These are phyloP conservation scores for Arxiozyma slooffiae DNA, from an alignment of 1,139 yeast species.

Conservation along the genomic window DNA sequence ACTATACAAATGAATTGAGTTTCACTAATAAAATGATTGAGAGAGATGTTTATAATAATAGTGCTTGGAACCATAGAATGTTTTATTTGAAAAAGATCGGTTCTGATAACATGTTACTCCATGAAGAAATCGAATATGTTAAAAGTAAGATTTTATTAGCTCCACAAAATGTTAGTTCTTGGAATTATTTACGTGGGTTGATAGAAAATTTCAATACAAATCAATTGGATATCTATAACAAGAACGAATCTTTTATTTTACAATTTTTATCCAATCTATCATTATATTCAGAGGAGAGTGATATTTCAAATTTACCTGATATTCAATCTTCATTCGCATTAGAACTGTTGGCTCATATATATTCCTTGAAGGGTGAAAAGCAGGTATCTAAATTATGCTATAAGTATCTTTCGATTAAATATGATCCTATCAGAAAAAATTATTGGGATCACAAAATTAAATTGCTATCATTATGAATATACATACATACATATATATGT, in stretches of 20 bases:
- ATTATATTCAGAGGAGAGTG: not conserved
- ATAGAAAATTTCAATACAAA: slow-evolving; percentile 31
- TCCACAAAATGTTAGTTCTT: slow-evolving; percentile 79
- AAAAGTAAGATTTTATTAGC: slow-evolving; percentile 41
- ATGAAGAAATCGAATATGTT: slow-evolving; percentile 40
- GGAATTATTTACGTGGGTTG: slow-evolving; percentile 73
- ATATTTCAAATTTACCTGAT: slow-evolving; percentile 22
- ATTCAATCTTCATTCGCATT: slow-evolving; percentile 52
- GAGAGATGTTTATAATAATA: slow-evolving; percentile 72
- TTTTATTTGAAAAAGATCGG: slow-evolving; percentile 35
- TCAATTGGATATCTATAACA: slow-evolving; percentile 19
- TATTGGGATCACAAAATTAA: slow-evolving; percentile 44
- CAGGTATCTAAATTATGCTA: slow-evolving; percentile 37
- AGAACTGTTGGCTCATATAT: slow-evolving; percentile 51
- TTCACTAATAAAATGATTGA: slow-evolving; percentile 44
- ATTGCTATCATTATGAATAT: slow-evolving; percentile 3
- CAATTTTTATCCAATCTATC: slow-evolving; percentile 1
- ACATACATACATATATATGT: too few relatives aligned
- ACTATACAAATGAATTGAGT: slow-evolving; percentile 43
- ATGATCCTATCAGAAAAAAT: slow-evolving; percentile 58
- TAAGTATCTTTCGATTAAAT: slow-evolving; percentile 39
- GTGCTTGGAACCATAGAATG: slow-evolving; percentile 88
- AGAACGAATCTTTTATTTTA: not conserved
- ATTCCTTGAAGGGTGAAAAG: slow-evolving; percentile 29
- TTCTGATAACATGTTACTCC: slow-evolving; percentile 17